Evolutionary conservation across 169 alveolate species (phyloP), one percentile per base, ranked within the genome.

Genomic region (Theileria parva): DNA sequence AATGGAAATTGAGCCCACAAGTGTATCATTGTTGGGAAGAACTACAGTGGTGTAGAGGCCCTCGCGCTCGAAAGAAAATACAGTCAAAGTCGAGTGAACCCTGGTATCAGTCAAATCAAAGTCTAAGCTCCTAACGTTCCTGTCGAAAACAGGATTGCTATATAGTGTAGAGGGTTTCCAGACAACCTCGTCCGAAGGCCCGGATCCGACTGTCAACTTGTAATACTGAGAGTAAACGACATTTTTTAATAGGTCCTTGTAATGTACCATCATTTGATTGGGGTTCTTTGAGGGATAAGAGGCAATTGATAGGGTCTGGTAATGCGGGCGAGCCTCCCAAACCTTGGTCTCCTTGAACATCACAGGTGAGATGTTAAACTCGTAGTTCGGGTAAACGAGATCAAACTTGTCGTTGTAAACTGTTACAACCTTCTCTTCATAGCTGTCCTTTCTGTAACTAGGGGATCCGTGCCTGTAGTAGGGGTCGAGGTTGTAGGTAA

Each of bases 341-440:
- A 30, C 39, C 50, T n/a, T 15, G 2, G 53, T 34, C 50, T 63
- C 39, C 32, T 21, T 63, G 71, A 17, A 63, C 51, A 30, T 63
- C 5, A 63, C 17, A 28, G 28, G 23, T n/a, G 34, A 17, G 12
- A 63, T 17, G 50, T 63, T 21, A 39, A 32, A 11, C 3, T 28
- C 67, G 30, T 8, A 23, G 53, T 63, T 63, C 71, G 71, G 71
- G 71, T 63, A 21, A 3, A 63, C 71, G 13, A 63, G 19, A 15
- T 27, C 23, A 32, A 63, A n/a, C 25, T 63, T 30, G 23, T 21
- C 51, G 71, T 15, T 30, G 50, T 27, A 63, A 19, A 63, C 71
- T 1, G 50, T 15, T 51, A 19, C 39, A 17, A 23, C 50, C 13
- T 5, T 21, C 25, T 63, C 71, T 19, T 15, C 32, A 51, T 63